phyloP scores from a whole-genome alignment of 2,329 filamentous ascomycete genomes.

The Aspergillus spinulosporus region DNA sequence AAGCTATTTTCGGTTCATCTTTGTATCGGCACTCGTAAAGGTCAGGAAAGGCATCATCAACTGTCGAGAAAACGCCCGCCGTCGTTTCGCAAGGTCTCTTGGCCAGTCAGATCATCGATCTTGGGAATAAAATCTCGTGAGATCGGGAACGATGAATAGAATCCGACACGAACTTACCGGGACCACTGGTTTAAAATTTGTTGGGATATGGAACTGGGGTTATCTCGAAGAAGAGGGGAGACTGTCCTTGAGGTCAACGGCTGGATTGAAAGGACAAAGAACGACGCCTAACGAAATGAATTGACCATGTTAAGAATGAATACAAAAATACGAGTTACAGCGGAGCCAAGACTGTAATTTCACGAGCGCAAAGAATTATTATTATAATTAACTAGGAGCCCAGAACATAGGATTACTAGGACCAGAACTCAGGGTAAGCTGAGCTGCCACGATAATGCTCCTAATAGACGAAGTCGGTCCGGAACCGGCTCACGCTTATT shows the following conservation, averaged over 20 bases:
- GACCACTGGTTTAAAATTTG: neutral
- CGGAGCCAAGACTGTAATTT: constrained; percentile 13
- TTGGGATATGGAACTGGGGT: neutral
- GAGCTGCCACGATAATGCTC: constrained; percentile 8
- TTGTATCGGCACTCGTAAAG: constrained; percentile 3
- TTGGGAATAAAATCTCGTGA: neutral
- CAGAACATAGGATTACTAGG: neutral
- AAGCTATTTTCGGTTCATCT: constrained; percentile 7
- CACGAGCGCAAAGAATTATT: neutral
- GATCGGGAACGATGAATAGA: neutral
- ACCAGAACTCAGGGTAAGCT: constrained; percentile 7
- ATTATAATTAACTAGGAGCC: constrained; percentile 1
- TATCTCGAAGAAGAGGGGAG: neutral
- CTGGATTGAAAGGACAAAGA: neutral
- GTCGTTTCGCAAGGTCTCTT: neutral
- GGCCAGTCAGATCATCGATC: constrained; percentile 3
- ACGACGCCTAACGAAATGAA: neutral
- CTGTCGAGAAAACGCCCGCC: constrained; percentile 3
- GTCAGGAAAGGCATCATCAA: neutral
- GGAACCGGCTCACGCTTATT: constrained; percentile 17
- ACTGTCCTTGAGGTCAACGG: neutral
- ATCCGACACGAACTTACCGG: neutral
- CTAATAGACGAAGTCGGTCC: constrained; percentile 6
- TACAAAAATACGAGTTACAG: constrained; percentile 3
- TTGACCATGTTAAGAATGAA: neutral